Evolutionary conservation across 1,139 yeast genomes (phyloP), one percentile per base, ranked within the genome.

Genomic region (Suhomyces atakaporum): DNA sequence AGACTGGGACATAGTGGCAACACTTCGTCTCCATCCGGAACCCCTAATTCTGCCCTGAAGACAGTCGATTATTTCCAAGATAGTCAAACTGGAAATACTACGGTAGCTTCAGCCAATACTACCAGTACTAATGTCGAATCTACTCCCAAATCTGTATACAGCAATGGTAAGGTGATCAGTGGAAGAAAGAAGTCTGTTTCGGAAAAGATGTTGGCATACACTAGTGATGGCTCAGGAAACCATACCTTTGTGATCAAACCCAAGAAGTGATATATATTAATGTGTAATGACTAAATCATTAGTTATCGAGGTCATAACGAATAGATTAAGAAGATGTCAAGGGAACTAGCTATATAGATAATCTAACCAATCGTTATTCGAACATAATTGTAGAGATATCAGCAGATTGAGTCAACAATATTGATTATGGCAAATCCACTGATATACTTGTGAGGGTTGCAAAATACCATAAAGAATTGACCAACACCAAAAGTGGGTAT

Each of bases 201-300:
- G 60, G 71, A 45, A 51, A 68, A 53, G 45, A 54, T 70, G 59
- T 48, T 70, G 58, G 73, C 75, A 14, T 70, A 66, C 48, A 58
- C 69, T 24, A 69, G 57, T 50, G 75, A 69, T 51, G 70, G 68
- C 13, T 57, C 72, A 19, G 73, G 73, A 6, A 65, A 62, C 42
- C 70, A 63, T 46, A 59, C 68, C 12, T 70, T 70, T 49, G 63
- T 58, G 36, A 65, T 69, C 39, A 69, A 67, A 42, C 47, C 57
- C 16, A 69, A 68, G 51, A 62, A 61, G 41, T 58, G 43, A 40
- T 29, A 23, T 35, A 22, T 35, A 26, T 19, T 35, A 29, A 29
- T 35, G 33, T 25, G 29, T 22, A 8, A 9, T 25, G 27, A 29
- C 11, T 16, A n/a, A n/a, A n/a, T n/a, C n/a, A n/a, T n/a, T n/a